Conservation (phyloP, 2,329 filamentous ascomycete species). For the Fusarium subglutinans region DNA sequence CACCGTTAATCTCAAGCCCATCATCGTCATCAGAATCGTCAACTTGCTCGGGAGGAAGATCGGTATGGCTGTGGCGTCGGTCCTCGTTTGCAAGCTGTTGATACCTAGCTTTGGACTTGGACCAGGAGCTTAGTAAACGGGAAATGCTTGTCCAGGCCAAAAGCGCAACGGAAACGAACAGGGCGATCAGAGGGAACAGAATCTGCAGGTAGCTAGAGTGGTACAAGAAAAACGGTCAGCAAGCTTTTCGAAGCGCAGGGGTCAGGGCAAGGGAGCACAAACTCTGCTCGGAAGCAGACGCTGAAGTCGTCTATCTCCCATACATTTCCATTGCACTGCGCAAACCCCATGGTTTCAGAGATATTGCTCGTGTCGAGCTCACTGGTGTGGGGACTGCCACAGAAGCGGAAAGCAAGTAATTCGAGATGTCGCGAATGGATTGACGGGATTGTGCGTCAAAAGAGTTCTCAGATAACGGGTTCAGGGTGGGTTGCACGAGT, state of each 20-base stretch:
- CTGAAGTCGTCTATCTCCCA: constrained; percentile 73
- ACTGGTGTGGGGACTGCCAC: constrained; percentile 21
- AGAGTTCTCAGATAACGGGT: neutral
- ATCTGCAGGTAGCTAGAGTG: constrained; percentile 62
- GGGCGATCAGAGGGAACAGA: constrained; percentile 78
- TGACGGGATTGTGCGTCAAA: neutral
- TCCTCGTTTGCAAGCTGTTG: constrained; percentile 59
- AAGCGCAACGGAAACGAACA: constrained; percentile 74
- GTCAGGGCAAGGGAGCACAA: constrained; percentile 48
- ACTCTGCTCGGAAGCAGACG: constrained; percentile 74
- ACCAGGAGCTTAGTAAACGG: constrained; percentile 61
- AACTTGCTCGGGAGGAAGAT: constrained; percentile 58
- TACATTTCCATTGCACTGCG: constrained; percentile 65
- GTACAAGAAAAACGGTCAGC: constrained; percentile 22
- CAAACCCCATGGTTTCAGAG: constrained; percentile 56
- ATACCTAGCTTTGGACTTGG: constrained; percentile 61
- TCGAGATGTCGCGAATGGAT: constrained; percentile 13
- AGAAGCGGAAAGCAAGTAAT: constrained; percentile 8
- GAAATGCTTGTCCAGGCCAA: constrained; percentile 68
- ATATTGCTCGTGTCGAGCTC: constrained; percentile 24
- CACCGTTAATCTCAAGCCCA: constrained; percentile 64
- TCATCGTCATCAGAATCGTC: constrained; percentile 66
- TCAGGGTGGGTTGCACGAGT: constrained; percentile 25
- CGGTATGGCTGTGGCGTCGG: constrained; percentile 58
- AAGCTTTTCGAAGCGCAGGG: neutral